phyloP scores from a whole-genome alignment of 2,329 filamentous ascomycete species.

The Fusarium sp. region DNA sequence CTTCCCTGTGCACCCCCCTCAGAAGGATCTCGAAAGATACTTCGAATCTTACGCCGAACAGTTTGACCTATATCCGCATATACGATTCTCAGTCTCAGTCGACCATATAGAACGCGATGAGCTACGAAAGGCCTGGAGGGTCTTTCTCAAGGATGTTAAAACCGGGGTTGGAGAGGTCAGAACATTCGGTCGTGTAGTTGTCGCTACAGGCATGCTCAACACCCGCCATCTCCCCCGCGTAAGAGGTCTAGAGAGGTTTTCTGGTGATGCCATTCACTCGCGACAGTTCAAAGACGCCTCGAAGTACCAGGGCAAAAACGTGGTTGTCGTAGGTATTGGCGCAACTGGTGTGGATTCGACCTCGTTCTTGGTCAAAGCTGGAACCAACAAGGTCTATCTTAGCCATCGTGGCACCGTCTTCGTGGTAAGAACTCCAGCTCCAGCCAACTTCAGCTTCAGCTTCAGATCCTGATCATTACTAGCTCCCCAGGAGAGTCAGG shows the following conservation, averaged over 20 bases:
- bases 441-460: too few species aligned
- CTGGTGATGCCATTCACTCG: conserved; percentile 53
- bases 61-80: conserved; percentile 42
- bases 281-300: conserved; percentile 46
- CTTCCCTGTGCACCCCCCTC: conserved; percentile 38
- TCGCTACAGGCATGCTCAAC: conserved; percentile 48
- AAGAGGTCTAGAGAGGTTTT: conserved; percentile 51
- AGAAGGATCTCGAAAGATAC: conserved; percentile 44
- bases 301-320: conserved; percentile 52
- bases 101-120: conserved; percentile 41
- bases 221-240: conserved; percentile 48
- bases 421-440: conserved; percentile 28
- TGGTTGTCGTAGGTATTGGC: conserved; percentile 57
- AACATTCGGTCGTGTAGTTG: conserved; percentile 49
- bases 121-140: conserved; percentile 39
- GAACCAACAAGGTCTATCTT: conserved; percentile 52
- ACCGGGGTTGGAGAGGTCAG: conserved; percentile 27
- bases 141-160: conserved; percentile 41
- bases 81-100: conserved; percentile 43
- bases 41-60: conserved; percentile 46
- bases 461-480: background rate
- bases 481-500: conserved; percentile 43
- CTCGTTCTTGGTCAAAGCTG: conserved; percentile 44
- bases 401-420: conserved; percentile 51
- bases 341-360: conserved; percentile 47